These are phyloP conservation scores for Carex parvula DNA, from an alignment of 176 grass and related monocot genomes.

Conservation along the genomic window DNA sequence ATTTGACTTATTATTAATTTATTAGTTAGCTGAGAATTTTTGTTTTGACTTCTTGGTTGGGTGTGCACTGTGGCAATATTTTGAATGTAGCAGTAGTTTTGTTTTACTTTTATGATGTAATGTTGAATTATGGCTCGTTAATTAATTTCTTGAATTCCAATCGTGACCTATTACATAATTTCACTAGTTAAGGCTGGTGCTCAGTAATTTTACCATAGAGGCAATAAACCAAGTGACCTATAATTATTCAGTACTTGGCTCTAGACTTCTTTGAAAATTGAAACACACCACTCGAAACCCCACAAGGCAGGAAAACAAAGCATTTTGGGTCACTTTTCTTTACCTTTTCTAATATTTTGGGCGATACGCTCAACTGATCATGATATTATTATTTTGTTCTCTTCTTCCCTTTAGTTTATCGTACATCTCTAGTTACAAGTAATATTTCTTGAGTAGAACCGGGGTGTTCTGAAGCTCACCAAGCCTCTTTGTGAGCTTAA, in stretches of 20 bases:
- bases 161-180: not conserved
- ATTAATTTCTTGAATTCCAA: not conserved
- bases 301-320: not conserved
- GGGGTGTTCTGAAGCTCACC: no score
- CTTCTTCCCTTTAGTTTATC: no score
- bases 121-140: conserved; percentile 1
- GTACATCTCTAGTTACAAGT: no score
- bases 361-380: no score
- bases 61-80: not conserved
- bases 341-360: no score
- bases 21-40: not conserved
- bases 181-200: not conserved
- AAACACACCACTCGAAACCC: not conserved
- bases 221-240: not conserved
- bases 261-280: not conserved
- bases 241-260: not conserved
- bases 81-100: not conserved
- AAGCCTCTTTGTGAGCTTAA: no score
- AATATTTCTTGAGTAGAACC: no score
- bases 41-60: not conserved
- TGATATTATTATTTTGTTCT: no score
- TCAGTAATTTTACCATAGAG: not conserved
- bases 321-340: not conserved
- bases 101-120: not conserved
- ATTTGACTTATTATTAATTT: not conserved